Evolutionary conservation across 2,329 filamentous ascomycete genomes (phyloP).

Genomic region (Tolypocladium ovalisporum): DNA sequence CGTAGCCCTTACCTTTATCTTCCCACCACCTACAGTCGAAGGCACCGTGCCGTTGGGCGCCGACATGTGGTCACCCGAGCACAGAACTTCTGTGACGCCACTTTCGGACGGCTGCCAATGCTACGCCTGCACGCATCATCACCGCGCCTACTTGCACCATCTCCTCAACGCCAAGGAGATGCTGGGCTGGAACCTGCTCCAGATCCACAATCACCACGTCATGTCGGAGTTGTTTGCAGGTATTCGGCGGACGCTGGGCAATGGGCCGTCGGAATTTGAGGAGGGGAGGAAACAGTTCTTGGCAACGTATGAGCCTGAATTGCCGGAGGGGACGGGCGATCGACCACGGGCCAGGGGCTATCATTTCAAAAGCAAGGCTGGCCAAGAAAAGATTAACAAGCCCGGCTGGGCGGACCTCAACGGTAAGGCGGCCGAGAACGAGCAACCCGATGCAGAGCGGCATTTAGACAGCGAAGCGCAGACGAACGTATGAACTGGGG

Average conservation of each 20-base stretch:
- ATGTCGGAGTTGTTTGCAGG: constrained; percentile 62
- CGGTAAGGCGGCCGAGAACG: constrained; percentile 2
- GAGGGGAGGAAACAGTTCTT: constrained; percentile 31
- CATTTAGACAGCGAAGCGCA: background rate
- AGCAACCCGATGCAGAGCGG: background rate
- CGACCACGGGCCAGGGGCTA: constrained; percentile 76
- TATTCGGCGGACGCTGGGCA: constrained; percentile 52
- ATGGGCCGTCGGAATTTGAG: constrained; percentile 49
- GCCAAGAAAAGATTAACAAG: constrained; percentile 56
- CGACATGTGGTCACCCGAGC: constrained; percentile 61
- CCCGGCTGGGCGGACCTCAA: constrained; percentile 52
- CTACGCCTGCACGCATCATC: constrained; percentile 75
- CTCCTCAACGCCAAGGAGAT: constrained; percentile 87
- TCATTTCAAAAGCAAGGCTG: constrained; percentile 62
- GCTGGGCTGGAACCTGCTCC: constrained; percentile 87
- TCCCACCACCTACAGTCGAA: constrained; percentile 36
- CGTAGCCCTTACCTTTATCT: constrained; percentile 70
- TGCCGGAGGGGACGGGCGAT: constrained; percentile 66
- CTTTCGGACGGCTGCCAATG: constrained; percentile 58
- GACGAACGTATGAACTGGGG: background rate
- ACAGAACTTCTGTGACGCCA: constrained; percentile 53
- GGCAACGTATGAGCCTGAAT: constrained; percentile 51
- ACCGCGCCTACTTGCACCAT: constrained; percentile 80
- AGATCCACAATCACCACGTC: constrained; percentile 79
- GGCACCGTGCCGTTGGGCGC: constrained; percentile 48